Base-by-base conservation (phyloP, 176 grass and related monocot genomes). In the Lolium rigidum region DNA sequence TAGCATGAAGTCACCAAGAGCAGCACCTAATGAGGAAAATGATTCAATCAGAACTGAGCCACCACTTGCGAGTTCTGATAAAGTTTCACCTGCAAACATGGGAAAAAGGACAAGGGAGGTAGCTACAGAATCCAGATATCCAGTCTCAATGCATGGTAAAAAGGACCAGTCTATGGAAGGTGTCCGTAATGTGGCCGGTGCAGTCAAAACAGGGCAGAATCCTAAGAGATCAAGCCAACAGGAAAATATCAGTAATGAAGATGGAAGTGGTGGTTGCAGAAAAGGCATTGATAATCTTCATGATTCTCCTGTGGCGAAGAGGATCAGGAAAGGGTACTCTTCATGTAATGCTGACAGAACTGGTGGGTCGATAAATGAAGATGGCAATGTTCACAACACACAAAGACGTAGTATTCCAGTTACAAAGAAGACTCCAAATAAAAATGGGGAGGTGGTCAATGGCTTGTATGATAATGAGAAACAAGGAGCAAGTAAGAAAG, bases 241-340 rank as follows among this genome's bases (percentile, higher is more conserved):
- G 28, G 87, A 74, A 84, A 78, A 89, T 38, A 78, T 81, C 13
- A 83, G 66, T 5, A 77, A 73, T 85, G 90, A 90, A 86, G 94
- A 90, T 48, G 61, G 50, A 10, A 49, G 55, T 49, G 88, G 83
- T 64, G 61, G 20, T 15, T 51, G 79, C 78, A 78, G 70, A 77
- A 44, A 62, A 44, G 78, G 25, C n/a, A 50, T 61, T 44, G 60
- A 74, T 70, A 25, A 82, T 61, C 20, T 82, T 77, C 52, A 31
- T 20, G 67, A 80, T 61, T 66, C 48, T 69, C 69, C 68, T 41
- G 52, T 12, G 83, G 50, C 5, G 50, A 87, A 91, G 76, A 87
- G 20, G 76, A 75, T 80, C 17, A 75, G 17, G 48, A 80, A 54
- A 84, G 76, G 31, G 39, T 69, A 77, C 73, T 52, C 67, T 86